A percentile compares a stretch with the other conserved stretches of the same genome.
phyloP scores from a whole-genome alignment of 2,329 filamentous ascomycete species.

The Alternaria longipes region DNA sequence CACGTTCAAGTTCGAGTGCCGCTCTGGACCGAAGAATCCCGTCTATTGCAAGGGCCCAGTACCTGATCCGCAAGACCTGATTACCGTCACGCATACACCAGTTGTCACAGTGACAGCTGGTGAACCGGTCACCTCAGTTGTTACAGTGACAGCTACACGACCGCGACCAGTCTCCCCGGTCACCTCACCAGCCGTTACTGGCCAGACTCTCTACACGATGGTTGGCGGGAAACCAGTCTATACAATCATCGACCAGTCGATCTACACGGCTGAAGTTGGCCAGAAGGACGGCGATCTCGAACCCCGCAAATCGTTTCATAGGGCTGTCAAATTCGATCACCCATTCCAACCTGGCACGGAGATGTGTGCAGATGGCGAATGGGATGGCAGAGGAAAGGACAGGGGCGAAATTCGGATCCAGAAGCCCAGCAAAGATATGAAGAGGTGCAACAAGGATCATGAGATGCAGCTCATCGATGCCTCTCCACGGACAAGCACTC shows the following conservation, averaged over 20 bases:
- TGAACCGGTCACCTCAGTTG: background rate
- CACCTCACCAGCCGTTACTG: background rate
- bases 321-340: constrained; percentile 24
- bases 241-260: background rate
- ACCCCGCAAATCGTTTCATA: constrained; percentile 31
- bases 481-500: background rate
- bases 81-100: constrained; percentile 12
- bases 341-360: constrained; percentile 16
- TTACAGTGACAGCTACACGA: background rate
- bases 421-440: constrained; percentile 6
- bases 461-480: constrained; percentile 17
- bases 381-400: constrained; percentile 31
- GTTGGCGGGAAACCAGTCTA: constrained; percentile 1
- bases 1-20: constrained; percentile 29
- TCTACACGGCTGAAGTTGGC: background rate
- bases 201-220: background rate
- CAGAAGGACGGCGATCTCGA: background rate
- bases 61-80: constrained; percentile 1
- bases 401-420: constrained; percentile 27
- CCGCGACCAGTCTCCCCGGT: background rate
- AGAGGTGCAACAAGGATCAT: constrained; percentile 3
- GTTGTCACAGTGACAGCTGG: constrained; percentile 1
- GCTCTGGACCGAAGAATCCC: constrained; percentile 10
- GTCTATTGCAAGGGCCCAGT: constrained; percentile 15
- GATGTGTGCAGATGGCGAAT: constrained; percentile 33